These are phyloP conservation scores for Petunia secreta DNA, from an alignment of 257 asterid genomes.

Conservation along the genomic window DNA sequence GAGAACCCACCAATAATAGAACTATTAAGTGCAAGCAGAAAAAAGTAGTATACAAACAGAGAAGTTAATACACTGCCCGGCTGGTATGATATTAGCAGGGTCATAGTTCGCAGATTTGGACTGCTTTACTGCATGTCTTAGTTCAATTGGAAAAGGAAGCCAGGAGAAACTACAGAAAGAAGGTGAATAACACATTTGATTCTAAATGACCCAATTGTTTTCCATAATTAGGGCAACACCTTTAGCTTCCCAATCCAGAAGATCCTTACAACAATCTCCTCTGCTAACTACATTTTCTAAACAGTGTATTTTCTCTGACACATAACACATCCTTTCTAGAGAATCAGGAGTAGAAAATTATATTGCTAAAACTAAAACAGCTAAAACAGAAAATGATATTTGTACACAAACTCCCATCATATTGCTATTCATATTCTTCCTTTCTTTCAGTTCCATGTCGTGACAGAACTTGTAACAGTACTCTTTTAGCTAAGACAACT, in stretches of 20 bases:
- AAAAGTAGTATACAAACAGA: constrained; percentile 10
- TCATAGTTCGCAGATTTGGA: constrained; percentile 2
- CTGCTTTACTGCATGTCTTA: background rate
- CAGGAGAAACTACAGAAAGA: background rate
- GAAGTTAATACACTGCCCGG: background rate
- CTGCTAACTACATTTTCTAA: background rate
- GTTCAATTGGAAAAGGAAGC: constrained; percentile 6
- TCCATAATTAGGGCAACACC: background rate
- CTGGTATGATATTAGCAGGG: constrained; percentile 10
- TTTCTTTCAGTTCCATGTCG: background rate
- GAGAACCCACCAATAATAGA: constrained; percentile 25
- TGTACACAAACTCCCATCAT: constrained; percentile 12
- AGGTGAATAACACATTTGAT: background rate
- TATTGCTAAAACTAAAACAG: too few species aligned
- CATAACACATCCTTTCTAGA: background rate
- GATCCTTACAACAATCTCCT: background rate
- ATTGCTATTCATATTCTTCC: background rate
- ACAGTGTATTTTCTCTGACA: background rate
- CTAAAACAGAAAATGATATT: background rate
- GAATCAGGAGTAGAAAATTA: background rate
- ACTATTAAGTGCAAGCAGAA: constrained; percentile 28
- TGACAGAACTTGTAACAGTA: background rate
- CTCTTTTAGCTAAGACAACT: background rate
- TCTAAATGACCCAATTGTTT: background rate
- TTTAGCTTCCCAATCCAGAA: background rate